Conservation (phyloP, 768 basidiomycete genomes). For the Termitomyces sp. region DNA sequence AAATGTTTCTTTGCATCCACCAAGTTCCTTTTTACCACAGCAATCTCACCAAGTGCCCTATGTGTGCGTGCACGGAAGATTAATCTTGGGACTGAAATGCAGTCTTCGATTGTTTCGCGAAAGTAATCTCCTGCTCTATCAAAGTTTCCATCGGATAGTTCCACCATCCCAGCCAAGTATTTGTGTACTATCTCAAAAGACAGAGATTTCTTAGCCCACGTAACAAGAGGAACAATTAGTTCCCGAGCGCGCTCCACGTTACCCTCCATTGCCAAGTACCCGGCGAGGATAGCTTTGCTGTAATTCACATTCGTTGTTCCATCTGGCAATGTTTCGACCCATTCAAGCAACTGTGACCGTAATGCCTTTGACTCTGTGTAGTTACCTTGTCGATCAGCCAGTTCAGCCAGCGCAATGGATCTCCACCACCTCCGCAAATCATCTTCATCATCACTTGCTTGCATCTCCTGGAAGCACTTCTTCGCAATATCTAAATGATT, state of each 20-base stretch:
- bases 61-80: neutral
- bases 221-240: neutral
- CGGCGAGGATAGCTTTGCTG: neutral
- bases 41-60: slow-evolving; percentile 8
- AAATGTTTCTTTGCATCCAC: neutral
- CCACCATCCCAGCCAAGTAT: slow-evolving; percentile 5
- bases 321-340: neutral
- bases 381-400: neutral
- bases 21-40: neutral
- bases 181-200: neutral
- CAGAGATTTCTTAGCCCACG: neutral
- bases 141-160: neutral
- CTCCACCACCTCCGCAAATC: neutral
- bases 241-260: neutral
- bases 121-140: neutral
- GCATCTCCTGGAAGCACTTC: neutral
- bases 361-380: neutral
- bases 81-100: neutral
- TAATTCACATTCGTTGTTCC: neutral
- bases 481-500: neutral
- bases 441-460: neutral
- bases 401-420: neutral
- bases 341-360: neutral
- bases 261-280: neutral
- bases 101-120: neutral